Base-by-base conservation (phyloP, 2,329 filamentous ascomycete genomes). In the Fusarium scirpi region DNA sequence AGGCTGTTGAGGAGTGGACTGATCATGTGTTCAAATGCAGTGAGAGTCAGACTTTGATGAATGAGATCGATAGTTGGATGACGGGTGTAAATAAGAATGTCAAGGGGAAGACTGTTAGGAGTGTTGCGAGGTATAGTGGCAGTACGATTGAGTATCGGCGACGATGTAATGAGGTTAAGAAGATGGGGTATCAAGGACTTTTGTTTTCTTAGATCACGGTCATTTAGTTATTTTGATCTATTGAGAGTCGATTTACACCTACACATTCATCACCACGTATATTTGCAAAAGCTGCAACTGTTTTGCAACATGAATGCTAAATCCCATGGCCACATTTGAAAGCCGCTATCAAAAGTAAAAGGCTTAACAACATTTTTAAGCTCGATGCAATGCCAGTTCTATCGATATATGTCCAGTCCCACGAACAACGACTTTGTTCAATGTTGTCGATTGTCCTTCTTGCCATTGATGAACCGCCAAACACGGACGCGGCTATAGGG, bases 11-110 rank as follows among this genome's bases (percentile, higher is more conserved):
- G 34, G 32, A 61, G 10, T 74, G 71, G 71, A 74, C 71, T 0
- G 74, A 85, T 29, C 85, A 86, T 76, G 85, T 87, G 3, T 69
- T 80, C 9, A 75, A 83, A 13, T 84, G 82, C 56, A 79, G 80
- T 3, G 74, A 82, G 51, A 84, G 84, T 0, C 71, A 71, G 13
- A 53, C 81, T 2, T 70, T 87, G 27, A 75, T 80, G 2, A 74
- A 74, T 15, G 66, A 74, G 22, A 49, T 75, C 1, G 84, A 87
- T 60, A 82, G 80, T 8, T 87, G 85, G 85, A 85, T 87, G 83
- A 87, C 85, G 20, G 85, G 85, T 2, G 82, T 87, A 0, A 87
- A 87, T 58, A 84, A 78, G 61, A 86, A 86, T 57, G 72, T 86
- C 22, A 85, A 85, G 72, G 78, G 81, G 40, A 82, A 80, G 60